A percentile compares a stretch with the other conserved stretches of the same genome.
phyloP scores from a whole-genome alignment of 2,329 filamentous ascomycete genomes.

The Penicillium crustosum region DNA sequence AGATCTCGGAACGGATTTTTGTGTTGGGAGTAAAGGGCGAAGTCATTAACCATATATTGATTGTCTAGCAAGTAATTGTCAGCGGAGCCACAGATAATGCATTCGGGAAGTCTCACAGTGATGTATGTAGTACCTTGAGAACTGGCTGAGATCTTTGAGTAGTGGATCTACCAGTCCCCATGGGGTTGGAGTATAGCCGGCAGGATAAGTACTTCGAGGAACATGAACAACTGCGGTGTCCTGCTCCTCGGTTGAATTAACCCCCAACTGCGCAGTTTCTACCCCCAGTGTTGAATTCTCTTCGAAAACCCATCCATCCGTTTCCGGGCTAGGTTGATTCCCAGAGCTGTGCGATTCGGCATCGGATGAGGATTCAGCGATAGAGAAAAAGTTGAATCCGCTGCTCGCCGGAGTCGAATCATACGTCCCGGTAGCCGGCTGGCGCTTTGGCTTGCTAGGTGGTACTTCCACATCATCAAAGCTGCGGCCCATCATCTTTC shows the following conservation, averaged over 20 bases:
- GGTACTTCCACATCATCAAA: conserved; percentile 43
- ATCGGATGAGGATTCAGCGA: conserved; percentile 16
- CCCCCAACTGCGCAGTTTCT: neutral
- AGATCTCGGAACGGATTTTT: conserved; percentile 52
- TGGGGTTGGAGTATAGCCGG: conserved; percentile 33
- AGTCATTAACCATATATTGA: conserved; percentile 43
- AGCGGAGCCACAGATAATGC: conserved; percentile 15
- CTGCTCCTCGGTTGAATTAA: conserved; percentile 2
- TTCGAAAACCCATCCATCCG: conserved; percentile 17
- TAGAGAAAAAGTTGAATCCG: conserved; percentile 12
- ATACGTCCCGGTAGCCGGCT: neutral
- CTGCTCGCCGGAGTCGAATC: neutral
- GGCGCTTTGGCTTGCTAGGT: conserved; percentile 1
- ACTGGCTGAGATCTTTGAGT: conserved; percentile 46
- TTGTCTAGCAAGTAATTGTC: conserved; percentile 30
- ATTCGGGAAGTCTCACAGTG: conserved; percentile 40
- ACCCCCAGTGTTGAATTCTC: conserved; percentile 1
- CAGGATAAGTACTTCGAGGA: conserved; percentile 4
- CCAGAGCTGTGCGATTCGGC: conserved; percentile 20
- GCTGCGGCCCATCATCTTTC: conserved; percentile 54
- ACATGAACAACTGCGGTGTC: conserved; percentile 20
- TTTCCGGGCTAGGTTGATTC: conserved; percentile 17
- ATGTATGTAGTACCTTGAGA: conserved; percentile 49
- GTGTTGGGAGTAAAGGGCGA: conserved; percentile 49
- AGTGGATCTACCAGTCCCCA: conserved; percentile 48